Evolutionary conservation across 2,329 filamentous ascomycete species (phyloP), one percentile per base, ranked within the genome.

Genomic region (Pseudopyricularia javanii): DNA sequence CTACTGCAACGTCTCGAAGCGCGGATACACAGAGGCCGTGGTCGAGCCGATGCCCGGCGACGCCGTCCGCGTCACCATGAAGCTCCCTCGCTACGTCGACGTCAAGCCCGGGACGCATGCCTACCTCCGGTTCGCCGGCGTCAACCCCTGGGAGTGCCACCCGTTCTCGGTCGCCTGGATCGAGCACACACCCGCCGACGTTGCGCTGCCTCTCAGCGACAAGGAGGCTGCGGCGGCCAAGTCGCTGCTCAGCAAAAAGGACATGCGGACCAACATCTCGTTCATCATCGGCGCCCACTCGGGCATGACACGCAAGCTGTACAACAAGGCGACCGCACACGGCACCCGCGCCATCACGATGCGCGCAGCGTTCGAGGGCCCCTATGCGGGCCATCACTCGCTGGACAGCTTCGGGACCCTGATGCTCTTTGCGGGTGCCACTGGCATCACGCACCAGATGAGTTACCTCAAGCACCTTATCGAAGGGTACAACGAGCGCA

Each of bases 381-480:
- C 93, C 1, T 97, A 97, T 64, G 85, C 82, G 4, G 85, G 84
- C 43, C 85, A 89, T 63, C 86, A 95, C 68, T 83, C 82, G 56
- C 83, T 97, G 58, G 84, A 90, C 67, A 96, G 91, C 7, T 97
- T 96, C 68, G 91, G 93, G 37, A 93, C 94, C 45, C 83, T 85
- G 47, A 80, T 98, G 57, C 83, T 98, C 54, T 90, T 96, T 64
- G 91, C 91, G 12, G 91, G 90, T 54, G 88, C 91, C 54, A 90
- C 93, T 5, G 93, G 93, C 56, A 97, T 98, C 69, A 95, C 91
- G 1, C 91, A 97, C 66, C 90, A 95, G 65, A 80, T 97, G 30
- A 88, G 90, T 33, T 95, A 94, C 66, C 78, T 96, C 8, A 84
- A 83, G 53, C 85, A 93, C 51, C 73, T 91, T 4, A 77, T 91